Percentiles rank a stretch among this genome's conserved stretches.
These are phyloP conservation scores for Cupressus sempervirens DNA, from an alignment of 75 land plant genomes.

Conservation along the genomic window DNA sequence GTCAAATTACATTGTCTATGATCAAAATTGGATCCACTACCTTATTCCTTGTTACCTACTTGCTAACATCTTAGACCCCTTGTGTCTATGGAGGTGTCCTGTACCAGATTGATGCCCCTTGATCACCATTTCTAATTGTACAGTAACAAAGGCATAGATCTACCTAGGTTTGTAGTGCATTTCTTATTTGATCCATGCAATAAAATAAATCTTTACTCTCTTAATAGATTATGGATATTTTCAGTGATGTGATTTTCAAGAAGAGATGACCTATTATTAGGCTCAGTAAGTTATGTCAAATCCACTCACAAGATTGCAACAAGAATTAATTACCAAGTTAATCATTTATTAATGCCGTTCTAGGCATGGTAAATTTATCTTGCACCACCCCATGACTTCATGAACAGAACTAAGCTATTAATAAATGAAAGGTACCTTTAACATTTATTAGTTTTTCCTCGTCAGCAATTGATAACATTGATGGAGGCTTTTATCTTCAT, in stretches of 20 bases:
- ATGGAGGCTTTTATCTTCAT: background rate
- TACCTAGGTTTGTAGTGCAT: background rate
- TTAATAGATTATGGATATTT: background rate
- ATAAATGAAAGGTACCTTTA: background rate
- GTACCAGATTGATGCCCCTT: too few species aligned
- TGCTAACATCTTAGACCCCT: too few species aligned
- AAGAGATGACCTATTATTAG: background rate
- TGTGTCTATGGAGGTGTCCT: too few species aligned
- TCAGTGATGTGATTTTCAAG: background rate
- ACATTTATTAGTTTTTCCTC: too few species aligned
- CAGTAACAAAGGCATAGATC: background rate
- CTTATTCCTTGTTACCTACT: too few species aligned
- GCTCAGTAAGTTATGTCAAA: background rate
- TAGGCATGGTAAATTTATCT: background rate
- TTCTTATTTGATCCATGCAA: too few species aligned
- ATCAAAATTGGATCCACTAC: too few species aligned
- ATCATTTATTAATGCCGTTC: background rate
- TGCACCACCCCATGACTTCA: background rate
- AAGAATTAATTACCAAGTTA: background rate
- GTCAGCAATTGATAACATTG: background rate
- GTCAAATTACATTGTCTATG: too few species aligned
- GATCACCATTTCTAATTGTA: too few species aligned
- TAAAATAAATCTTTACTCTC: background rate
- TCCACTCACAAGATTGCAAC: background rate
- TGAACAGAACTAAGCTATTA: background rate